Evolutionary conservation across 2,329 filamentous ascomycete genomes (phyloP).

Genomic region (Curvularia sp.): DNA sequence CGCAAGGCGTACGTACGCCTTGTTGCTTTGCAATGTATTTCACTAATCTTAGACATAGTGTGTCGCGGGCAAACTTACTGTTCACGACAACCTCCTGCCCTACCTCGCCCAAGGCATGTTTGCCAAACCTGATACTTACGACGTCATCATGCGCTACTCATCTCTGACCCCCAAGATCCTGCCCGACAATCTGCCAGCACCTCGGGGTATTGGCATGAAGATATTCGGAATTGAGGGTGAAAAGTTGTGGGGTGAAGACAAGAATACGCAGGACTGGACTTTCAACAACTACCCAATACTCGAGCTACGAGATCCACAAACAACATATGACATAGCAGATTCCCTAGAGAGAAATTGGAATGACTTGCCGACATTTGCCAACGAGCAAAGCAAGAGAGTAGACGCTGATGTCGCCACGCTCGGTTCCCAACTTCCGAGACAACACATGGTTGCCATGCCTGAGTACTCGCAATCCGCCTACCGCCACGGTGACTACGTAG

Average conservation of each 20-base stretch:
- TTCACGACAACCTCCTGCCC: conserved; percentile 52
- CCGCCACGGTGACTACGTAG: background rate
- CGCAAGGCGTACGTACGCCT: conserved; percentile 50
- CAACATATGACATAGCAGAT: background rate
- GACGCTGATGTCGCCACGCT: background rate
- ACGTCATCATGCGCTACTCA: conserved; percentile 40
- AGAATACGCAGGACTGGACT: background rate
- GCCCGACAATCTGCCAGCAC: background rate
- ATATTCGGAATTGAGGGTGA: background rate
- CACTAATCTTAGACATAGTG: conserved; percentile 15
- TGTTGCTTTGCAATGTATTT: background rate
- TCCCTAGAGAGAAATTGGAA: background rate
- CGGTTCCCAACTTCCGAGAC: background rate
- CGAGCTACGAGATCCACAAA: background rate
- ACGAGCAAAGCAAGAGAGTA: background rate
- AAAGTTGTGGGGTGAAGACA: background rate
- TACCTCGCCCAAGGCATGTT: conserved; percentile 52
- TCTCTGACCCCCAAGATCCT: conserved; percentile 33
- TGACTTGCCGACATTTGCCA: background rate
- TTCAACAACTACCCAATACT: background rate
- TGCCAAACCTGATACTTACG: conserved; percentile 31
- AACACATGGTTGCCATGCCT: background rate
- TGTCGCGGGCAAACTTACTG: conserved; percentile 56
- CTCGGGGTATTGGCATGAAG: background rate
- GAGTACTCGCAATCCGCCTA: background rate